Base-by-base conservation (phyloP, 108 stramenopile species). In the Discostella pseudostelligera region DNA sequence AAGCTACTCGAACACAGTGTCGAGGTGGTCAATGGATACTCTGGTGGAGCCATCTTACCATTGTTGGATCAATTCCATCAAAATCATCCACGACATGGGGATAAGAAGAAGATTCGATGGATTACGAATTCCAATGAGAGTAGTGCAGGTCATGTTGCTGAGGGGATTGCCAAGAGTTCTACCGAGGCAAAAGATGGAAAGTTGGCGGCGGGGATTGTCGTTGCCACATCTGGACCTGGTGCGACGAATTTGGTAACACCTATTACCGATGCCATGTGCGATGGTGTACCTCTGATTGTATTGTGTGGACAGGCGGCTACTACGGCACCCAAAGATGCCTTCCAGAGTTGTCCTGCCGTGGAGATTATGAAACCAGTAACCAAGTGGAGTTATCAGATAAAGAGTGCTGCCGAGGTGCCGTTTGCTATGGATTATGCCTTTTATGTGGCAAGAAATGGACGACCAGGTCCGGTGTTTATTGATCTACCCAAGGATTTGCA, bases 401-500 rank as follows among this genome's bases (percentile, higher is more conserved):
- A 88, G 78, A 81, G 61, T 55, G 92, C 91, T 25, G 92, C 90
- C 12, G 90, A 93, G 69, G 73, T 96, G 64, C 95, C 95, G 0
- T 85, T 88, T 56, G 89, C 82, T 53, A 85, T 96, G 85, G 90
- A 93, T 59, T 93, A 93, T 59, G 95, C 95, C 21, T 96, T 96
- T 67, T 90, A 82, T 56, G 57, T 96, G 22, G 90, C 95, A 16
- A 66, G 84, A 35, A 82, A 90, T 63, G 95, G 95, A n/a, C 69
- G 95, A n/a, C 95, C 95, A 4, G 95, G 95, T 21, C 95, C 95
- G 7, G 95, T 96, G 19, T 92, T 93, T 70, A 65, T 96, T 19
- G 95, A 96, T 64, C 71, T 96, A 61, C 95, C 95, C 50, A 96
- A 96, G 83, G 95, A 96, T 83, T 82, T 96, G 78, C 92, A 90